phyloP scores from a whole-genome alignment of 257 asterid genomes.

The Solanum bukasovii region DNA sequence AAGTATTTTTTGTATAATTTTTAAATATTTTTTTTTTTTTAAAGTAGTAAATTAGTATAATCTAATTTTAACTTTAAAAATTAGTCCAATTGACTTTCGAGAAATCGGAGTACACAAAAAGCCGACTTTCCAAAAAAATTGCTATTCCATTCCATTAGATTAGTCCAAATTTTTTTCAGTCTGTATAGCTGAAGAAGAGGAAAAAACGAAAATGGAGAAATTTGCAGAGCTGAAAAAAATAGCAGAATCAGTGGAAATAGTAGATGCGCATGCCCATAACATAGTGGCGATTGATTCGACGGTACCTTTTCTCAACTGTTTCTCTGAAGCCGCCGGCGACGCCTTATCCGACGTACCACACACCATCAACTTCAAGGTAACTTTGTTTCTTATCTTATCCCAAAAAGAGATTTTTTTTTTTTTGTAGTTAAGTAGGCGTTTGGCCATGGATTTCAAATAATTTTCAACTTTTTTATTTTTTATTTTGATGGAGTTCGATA shows the following conservation, averaged over 20 bases:
- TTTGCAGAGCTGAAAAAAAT: constrained; percentile 52
- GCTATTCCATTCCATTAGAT: background rate
- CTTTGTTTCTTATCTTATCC: background rate
- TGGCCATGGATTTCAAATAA: background rate
- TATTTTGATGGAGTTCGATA: too few relatives aligned
- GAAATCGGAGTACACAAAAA: accelerated
- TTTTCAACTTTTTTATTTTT: too few relatives aligned
- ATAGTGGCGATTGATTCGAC: constrained; percentile 65
- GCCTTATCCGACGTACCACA: constrained; percentile 53
- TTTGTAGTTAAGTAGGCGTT: background rate
- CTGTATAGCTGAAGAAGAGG: background rate
- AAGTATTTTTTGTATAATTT: too few relatives aligned
- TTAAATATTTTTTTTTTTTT: too few relatives aligned
- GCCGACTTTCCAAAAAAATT: background rate
- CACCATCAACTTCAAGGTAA: constrained; percentile 80
- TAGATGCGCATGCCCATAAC: constrained; percentile 92
- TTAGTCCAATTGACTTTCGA: too few relatives aligned
- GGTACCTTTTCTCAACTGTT: constrained; percentile 61
- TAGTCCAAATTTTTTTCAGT: background rate
- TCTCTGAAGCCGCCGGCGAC: constrained; percentile 73
- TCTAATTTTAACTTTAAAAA: too few relatives aligned
- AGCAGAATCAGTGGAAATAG: constrained; percentile 47
- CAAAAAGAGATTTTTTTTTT: background rate
- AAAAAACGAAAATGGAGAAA: constrained; percentile 28
- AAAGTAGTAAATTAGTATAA: too few relatives aligned